Evolutionary conservation across 192 early-diverging fungal species (phyloP).

Genomic region (Umbelopsis sp.): DNA sequence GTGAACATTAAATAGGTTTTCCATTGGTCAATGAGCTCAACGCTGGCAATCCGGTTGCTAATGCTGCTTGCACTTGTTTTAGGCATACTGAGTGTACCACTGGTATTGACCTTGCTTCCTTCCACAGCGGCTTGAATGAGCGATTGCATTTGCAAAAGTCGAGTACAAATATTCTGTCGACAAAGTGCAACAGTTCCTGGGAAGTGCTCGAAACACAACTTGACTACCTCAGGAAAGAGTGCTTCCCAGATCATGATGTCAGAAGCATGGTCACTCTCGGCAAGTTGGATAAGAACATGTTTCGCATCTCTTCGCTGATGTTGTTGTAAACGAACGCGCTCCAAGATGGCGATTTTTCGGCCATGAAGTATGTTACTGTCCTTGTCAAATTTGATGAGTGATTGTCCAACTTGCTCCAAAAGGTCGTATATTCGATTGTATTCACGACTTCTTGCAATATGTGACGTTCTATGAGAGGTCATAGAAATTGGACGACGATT

Average conservation of each 20-base stretch:
- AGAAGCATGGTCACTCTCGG: constrained; percentile 53
- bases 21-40: constrained; percentile 78
- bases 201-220: constrained; percentile 61
- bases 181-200: constrained; percentile 45
- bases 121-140: constrained; percentile 59
- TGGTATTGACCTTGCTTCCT: constrained; percentile 43
- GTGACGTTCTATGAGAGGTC: constrained; percentile 26
- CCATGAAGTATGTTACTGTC: constrained; percentile 45
- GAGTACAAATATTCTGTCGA: constrained; percentile 58
- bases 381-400: constrained; percentile 55
- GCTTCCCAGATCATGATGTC: constrained; percentile 70
- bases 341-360: constrained; percentile 40
- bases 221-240: constrained; percentile 66
- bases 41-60: constrained; percentile 44
- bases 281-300: constrained; percentile 60
- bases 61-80: constrained; percentile 35
- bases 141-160: constrained; percentile 65
- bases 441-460: constrained; percentile 16
- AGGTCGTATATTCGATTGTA: constrained; percentile 41
- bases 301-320: constrained; percentile 50
- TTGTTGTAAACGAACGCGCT: constrained; percentile 47
- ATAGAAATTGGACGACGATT: background rate
- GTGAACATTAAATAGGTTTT: constrained; percentile 70
- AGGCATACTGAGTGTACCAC: constrained; percentile 51
- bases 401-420: constrained; percentile 40